Evolutionary conservation across 2,329 filamentous ascomycete genomes (phyloP), one percentile per base, ranked within the genome.

Genomic region (Coniochaeta hoffmannii): DNA sequence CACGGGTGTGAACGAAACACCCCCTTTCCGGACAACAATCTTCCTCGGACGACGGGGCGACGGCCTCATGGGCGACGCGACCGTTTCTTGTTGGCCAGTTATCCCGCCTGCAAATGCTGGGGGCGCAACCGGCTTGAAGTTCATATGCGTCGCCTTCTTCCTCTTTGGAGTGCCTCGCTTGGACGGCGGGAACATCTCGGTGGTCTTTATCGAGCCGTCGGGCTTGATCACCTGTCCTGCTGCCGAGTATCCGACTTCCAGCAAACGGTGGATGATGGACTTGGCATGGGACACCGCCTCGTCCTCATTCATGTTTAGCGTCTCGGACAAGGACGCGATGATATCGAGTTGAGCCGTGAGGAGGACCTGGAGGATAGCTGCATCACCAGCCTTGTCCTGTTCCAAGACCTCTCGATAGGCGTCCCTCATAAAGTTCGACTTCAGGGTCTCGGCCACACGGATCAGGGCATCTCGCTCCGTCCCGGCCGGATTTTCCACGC

Each of bases 261-360:
- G 78, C 56, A 99, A 81, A 57, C 88, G 87, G 57, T 83, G 80
- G 53, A 99, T 85, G 50, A 92, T 85, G 22, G 77, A 78, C 67
- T 87, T 90, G 26, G 92, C 94, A 55, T 89, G 86, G 15, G 86
- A 77, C 1, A 97, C 81, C 1, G 93, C 94, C 59, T 95, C 87
- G 32, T 87, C 83, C 67, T 96, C 90, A 56, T 81, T 87, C 85
- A 97, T 90, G 34, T 82, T 77, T 62, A 93, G 82, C 24, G 94
- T 89, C 61, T 90, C 88, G 55, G 87, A 85, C 54, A 99, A 81
- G 0, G 91, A 90, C 4, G 89, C 78, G 58, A 97, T 82, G 2
- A 92, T 93, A 64, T 97, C 92, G 63, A 99, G 96, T 65, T 97
- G 93, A 12, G 93, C 90, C 54, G 88, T 87, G 11, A 97, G 81